These are phyloP conservation scores for Hypoxylon sp. DNA, from an alignment of 2,329 filamentous ascomycete genomes.

Conservation along the genomic window DNA sequence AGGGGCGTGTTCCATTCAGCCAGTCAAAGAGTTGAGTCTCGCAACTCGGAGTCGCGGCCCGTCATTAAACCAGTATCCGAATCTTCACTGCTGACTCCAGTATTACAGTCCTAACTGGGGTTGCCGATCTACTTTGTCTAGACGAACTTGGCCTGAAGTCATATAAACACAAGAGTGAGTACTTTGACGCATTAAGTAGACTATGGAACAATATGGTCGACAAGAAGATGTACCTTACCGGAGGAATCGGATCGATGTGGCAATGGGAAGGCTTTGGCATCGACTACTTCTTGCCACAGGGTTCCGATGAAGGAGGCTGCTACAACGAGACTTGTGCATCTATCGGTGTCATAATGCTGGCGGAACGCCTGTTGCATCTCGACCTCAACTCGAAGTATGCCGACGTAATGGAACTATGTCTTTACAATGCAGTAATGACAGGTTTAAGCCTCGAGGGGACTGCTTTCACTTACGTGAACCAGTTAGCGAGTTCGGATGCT, in stretches of 20 bases:
- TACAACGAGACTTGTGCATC: constrained; percentile 72
- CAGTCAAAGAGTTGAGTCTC: constrained; percentile 6
- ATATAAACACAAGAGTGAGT: constrained; percentile 47
- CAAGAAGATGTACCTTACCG: constrained; percentile 72
- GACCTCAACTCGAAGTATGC: constrained; percentile 65
- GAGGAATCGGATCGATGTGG: constrained; percentile 68
- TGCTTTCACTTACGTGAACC: constrained; percentile 72
- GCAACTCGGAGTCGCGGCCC: constrained; percentile 3
- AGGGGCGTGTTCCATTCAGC: not conserved
- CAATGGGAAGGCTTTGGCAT: constrained; percentile 72
- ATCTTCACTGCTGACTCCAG: constrained; percentile 18
- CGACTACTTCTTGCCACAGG: constrained; percentile 69
- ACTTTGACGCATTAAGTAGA: constrained; percentile 57
- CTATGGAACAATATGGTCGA: constrained; percentile 72
- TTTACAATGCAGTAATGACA: constrained; percentile 71
- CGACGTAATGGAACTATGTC: constrained; percentile 71
- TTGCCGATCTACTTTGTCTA: constrained; percentile 65
- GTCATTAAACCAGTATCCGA: not conserved
- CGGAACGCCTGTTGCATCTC: constrained; percentile 66
- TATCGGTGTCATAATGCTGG: constrained; percentile 71
- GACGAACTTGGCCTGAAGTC: constrained; percentile 47
- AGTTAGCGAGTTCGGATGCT: constrained; percentile 65
- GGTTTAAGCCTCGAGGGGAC: constrained; percentile 68
- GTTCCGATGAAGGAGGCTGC: constrained; percentile 71
- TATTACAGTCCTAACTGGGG: constrained; percentile 63